Evolutionary conservation across 306 rosid species (phyloP), one percentile per base, ranked within the genome.

Genomic region (Quercus parvula): DNA sequence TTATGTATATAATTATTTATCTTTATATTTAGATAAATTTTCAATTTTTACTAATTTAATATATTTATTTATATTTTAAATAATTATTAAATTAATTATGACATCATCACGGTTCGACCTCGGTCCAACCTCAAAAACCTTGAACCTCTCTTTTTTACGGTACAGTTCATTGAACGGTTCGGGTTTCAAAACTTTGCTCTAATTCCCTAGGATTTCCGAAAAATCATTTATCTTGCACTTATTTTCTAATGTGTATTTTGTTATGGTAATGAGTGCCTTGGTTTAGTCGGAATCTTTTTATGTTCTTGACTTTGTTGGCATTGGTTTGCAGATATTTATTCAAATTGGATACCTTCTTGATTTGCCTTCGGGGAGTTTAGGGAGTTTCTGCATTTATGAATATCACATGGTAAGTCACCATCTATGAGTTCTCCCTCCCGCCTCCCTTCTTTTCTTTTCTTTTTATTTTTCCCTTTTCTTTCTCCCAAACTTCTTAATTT

Each of bases 351-450:
- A 33, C 38, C 38, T 6, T 81, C 96, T 96, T 73, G 99, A 96
- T 85, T 79, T 95, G 74, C 99, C 99, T 81, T 95, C 99, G 7
- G 97, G 99, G 81, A 95, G 96, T 87, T 84, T 95, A 77, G 99
- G 99, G 69, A 95, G 99, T 84, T 95, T 93, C 74, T 95, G 99
- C 88, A 95, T 95, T 49, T 93, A 96, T 79, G 99, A 96, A 88
- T 96, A 93, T 80, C 98, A 96, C 82, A 96, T 96, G 99, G 99
- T 93, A 93, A 62, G 76, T 49, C 27, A 33, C 58, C 73, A 55
- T 78, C 74, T 69, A 58, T 49, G 33, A 13, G 62, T 77, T 76
- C 35, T 31, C 5, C 35, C 6, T 31, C 35, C 5, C 5, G 33
- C 35, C 35, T 31, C 38, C 38, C 5, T 33, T 44, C 54, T 33